Conservation (phyloP, 2,329 filamentous ascomycete genomes). For the Scortechinia acanthostroma region DNA sequence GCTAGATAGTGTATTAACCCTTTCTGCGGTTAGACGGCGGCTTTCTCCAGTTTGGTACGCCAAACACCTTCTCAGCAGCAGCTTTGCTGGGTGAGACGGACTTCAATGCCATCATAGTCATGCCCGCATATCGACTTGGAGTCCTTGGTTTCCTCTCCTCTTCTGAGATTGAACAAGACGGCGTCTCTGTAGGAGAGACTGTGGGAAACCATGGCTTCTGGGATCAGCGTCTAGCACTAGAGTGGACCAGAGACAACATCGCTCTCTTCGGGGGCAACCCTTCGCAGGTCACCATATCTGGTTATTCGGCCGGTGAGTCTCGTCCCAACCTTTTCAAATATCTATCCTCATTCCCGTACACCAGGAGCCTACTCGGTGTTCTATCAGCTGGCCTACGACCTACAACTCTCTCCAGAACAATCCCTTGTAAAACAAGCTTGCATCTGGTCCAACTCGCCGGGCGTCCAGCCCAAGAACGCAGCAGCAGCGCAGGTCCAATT, state of each 20-base stretch:
- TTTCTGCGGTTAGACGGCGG: constrained; percentile 35
- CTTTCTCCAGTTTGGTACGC: constrained; percentile 45
- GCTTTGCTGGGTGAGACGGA: constrained; percentile 37
- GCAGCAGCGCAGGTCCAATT: constrained; percentile 39
- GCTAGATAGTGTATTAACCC: constrained; percentile 3
- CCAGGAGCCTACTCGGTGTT: constrained; percentile 42
- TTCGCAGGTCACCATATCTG: constrained; percentile 39
- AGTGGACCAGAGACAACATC: constrained; percentile 44
- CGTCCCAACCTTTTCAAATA: background rate
- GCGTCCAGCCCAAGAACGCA: constrained; percentile 39
- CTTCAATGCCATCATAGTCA: constrained; percentile 39
- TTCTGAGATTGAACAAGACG: constrained; percentile 32
- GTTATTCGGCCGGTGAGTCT: constrained; percentile 40
- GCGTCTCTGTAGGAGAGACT: constrained; percentile 21
- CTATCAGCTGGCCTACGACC: constrained; percentile 47
- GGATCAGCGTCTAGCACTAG: constrained; percentile 44
- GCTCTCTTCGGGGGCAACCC: constrained; percentile 39
- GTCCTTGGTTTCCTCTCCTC: constrained; percentile 46
- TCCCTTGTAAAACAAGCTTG: constrained; percentile 38
- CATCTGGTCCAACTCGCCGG: constrained; percentile 39
- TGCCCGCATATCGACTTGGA: constrained; percentile 47
- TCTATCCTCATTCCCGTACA: constrained; percentile 5
- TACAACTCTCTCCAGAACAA: constrained; percentile 33
- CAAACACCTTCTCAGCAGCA: constrained; percentile 34
- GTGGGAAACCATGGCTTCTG: constrained; percentile 44